Conservation (phyloP, 2,329 filamentous ascomycete genomes). For the Fusarium staphyleae region DNA sequence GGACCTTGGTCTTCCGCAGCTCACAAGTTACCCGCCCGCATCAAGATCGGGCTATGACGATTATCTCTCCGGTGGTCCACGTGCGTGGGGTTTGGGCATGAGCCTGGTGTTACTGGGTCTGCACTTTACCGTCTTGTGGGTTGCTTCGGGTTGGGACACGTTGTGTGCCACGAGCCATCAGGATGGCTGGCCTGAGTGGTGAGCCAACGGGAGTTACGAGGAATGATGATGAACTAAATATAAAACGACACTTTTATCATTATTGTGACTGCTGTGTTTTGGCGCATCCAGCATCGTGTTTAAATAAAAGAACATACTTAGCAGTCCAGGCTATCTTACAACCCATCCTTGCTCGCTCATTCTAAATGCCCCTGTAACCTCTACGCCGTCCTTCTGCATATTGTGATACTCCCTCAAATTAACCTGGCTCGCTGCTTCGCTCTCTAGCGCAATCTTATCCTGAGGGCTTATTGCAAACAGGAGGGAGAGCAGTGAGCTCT, state of each 20-base stretch:
- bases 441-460: too few relatives aligned
- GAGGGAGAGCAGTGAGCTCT: too few relatives aligned
- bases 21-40: conserved; percentile 12
- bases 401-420: too few relatives aligned
- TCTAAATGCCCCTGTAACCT: too few relatives aligned
- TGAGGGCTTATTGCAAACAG: too few relatives aligned
- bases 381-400: too few relatives aligned
- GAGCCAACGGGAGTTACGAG: conserved; percentile 3
- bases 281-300: too few relatives aligned
- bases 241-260: not conserved
- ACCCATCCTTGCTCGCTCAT: too few relatives aligned
- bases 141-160: conserved; percentile 45
- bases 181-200: conserved; percentile 45
- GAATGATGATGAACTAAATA: not conserved
- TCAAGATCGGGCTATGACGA: conserved; percentile 22
- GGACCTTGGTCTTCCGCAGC: conserved; percentile 60
- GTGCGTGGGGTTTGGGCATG: conserved; percentile 43
- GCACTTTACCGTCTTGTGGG: conserved; percentile 47
- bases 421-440: too few relatives aligned
- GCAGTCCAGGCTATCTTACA: too few relatives aligned
- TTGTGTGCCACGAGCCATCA: conserved; percentile 43
- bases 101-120: conserved; percentile 45
- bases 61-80: conserved; percentile 22
- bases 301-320: too few relatives aligned
- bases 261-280: not conserved